Base-by-base conservation (phyloP, 257 asterid genomes). In the Plantago major region DNA sequence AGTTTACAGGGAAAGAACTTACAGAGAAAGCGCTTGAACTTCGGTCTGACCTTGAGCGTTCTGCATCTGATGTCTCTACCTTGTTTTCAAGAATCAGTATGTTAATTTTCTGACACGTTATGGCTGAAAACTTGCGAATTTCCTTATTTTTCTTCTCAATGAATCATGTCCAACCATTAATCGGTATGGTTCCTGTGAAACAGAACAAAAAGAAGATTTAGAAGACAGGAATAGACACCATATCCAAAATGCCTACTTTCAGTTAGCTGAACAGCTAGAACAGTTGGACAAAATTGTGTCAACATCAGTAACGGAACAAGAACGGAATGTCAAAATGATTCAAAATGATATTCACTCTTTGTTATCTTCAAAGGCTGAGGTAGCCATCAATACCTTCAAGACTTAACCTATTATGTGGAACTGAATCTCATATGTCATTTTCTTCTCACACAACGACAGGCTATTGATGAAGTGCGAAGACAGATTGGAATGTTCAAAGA, bases 201-300 rank as follows among this genome's bases (percentile, higher is more conserved):
- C 77, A 83, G 90, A 78, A 46, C 66, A 71, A 64, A 81, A 71
- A 78, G 76, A 72, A 17, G 17, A 45, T 46, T 55, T 82, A 53
- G 85, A 83, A 73, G 84, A 71, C 19, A 57, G 52, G 53, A 83
- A 76, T 73, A 76, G 67, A 73, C 53, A 63, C 42, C 70, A 62
- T n/a, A 56, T 78, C 18, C 60, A 63, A 63, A 60, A 67, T n/a
- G 74, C 69, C 46, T 67, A 62, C 46, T 55, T 71, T 49, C 72
- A 69, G 69, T 73, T 80, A 61, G 76, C 79, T 67, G 76, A 67
- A 15, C 84, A 78, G 72, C 87, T 83, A 49, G 81, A 76, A 19
- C 76, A 69, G 62, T 65, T 78, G 40, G 55, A 71, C 12, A 65
- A 69, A 63, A 73, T 65, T 7, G 59, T 81, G 10, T 75, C 79